Evolutionary conservation across 495 filamentous ascomycete species (phyloP), one percentile per base, ranked within the genome.

Genomic region (Penicillium coprophilum): DNA sequence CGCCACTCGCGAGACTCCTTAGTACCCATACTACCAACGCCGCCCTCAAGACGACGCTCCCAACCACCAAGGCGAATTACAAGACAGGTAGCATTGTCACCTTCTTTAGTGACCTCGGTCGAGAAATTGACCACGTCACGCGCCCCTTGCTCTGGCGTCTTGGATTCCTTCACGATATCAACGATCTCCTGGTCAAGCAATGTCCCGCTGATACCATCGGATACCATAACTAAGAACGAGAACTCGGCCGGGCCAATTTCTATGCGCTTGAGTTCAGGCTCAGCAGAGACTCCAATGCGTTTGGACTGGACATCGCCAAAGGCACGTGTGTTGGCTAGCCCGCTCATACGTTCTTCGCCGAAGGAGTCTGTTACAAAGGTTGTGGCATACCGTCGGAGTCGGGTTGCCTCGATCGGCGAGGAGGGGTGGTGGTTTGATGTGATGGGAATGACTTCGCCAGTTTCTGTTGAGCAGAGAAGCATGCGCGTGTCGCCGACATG

Each of bases 401-500:
- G 84, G 49, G 82, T 85, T 12, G 88, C 85, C 74, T 98, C 94
- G 50, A 83, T 74, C 0, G 95, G 93, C 1, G 86, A 82, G n/a
- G 85, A 89, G 0, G 94, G 93, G 64, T 92, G 93, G 73, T 98
- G 94, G 69, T 94, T 87, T 13, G 83, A 87, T 0, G 95, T 97
- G 1, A 96, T 62, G 2, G 93, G 89, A 7, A 87, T 78, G 5
- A 92, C 85, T 20, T 84, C 77, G 23, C 94, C 94, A 4, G 87
- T 91, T 12, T 74, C 73, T 0, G 91, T 96, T 34, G 86, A 85
- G 74, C 90, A 96, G 9, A 98, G 83, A 20, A 98, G 75, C 50
- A 96, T 86, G 27, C 92, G 85, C 1, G 92, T 97, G 68, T 98
- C 94, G 55, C 94, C 94, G 12, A 96, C 90, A 68, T 98, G 94